Evolutionary conservation across 306 rosid species (phyloP).

Genomic region (Begonia loranthoides): DNA sequence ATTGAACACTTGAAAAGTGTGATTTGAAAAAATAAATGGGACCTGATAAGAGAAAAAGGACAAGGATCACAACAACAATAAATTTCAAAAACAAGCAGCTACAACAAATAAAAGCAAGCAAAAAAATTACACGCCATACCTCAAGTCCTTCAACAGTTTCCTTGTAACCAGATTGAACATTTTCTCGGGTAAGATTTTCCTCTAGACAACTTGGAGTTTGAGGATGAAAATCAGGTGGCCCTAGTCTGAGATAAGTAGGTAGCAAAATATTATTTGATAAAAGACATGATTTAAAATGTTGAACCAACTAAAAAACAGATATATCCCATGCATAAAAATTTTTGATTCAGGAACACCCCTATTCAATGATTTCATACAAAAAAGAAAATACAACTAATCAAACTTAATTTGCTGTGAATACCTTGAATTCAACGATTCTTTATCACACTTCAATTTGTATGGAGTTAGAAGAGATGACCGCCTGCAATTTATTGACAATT

Average conservation of each 20-base stretch:
- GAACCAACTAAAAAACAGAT: too few species aligned
- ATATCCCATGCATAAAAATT: too few species aligned
- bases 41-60: too few species aligned
- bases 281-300: too few species aligned
- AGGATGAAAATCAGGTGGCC: conserved; percentile 84
- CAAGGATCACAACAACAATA: too few species aligned
- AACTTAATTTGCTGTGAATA: conserved; percentile 10
- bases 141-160: conserved; percentile 90
- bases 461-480: conserved; percentile 51
- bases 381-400: conserved; percentile 3
- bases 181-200: conserved; percentile 79
- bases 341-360: too few species aligned
- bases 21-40: too few species aligned
- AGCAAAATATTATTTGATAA: conserved; percentile 1
- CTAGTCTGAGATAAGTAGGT: conserved; percentile 48
- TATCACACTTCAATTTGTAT: conserved; percentile 89
- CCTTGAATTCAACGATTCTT: conserved; percentile 72
- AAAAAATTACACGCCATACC: conserved; percentile 18
- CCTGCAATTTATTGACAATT: conserved; percentile 34
- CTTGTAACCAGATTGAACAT: conserved; percentile 66
- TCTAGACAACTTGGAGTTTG: conserved; percentile 78
- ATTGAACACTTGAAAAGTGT: too few species aligned
- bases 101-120: too few species aligned
- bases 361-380: neutral
- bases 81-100: too few species aligned